A percentile compares a stretch with the other conserved stretches of the same genome.
phyloP scores from a whole-genome alignment of 371 early-diverging fungal species.

The Mucor sp. region DNA sequence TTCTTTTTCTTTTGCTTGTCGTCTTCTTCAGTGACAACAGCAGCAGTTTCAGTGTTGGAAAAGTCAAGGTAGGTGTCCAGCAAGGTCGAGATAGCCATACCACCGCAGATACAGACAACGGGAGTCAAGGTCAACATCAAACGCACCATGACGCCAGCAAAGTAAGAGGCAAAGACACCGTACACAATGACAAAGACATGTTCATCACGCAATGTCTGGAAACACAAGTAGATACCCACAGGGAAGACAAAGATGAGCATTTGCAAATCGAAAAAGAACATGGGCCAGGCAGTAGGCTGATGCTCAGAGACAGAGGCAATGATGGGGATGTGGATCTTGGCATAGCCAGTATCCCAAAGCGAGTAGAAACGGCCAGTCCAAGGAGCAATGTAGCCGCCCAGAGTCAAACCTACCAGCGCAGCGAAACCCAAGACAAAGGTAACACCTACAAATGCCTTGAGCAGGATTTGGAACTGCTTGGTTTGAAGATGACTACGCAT shows the following conservation, averaged over 20 bases:
- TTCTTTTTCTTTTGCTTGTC: slow-evolving; percentile 9
- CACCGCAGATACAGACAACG: slow-evolving; percentile 93
- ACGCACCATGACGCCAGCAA: slow-evolving; percentile 99
- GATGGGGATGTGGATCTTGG: slow-evolving; percentile 98
- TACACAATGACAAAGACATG: slow-evolving; percentile 98
- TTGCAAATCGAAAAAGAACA: slow-evolving; percentile 98
- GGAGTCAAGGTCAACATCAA: slow-evolving; percentile 98
- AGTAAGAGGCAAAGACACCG: slow-evolving; percentile 94
- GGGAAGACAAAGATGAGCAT: slow-evolving; percentile 94
- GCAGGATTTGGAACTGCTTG: slow-evolving; percentile 81
- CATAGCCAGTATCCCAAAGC: slow-evolving; percentile 98
- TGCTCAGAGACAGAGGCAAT: slow-evolving; percentile 99
- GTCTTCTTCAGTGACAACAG: not conserved
- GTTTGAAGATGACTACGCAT: slow-evolving; percentile 80
- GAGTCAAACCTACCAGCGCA: slow-evolving; percentile 66
- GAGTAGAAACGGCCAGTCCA: slow-evolving; percentile 99
- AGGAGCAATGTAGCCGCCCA: slow-evolving; percentile 91
- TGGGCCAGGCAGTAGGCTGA: slow-evolving; percentile 99
- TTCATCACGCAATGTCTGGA: slow-evolving; percentile 88
- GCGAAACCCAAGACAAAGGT: slow-evolving; percentile 57
- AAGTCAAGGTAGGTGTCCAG: slow-evolving; percentile 77
- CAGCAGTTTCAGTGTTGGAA: slow-evolving; percentile 1
- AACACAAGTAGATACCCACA: slow-evolving; percentile 96
- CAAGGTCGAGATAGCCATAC: slow-evolving; percentile 86
- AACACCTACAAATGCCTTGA: slow-evolving; percentile 67